Percentiles rank a stretch among this genome's conserved stretches.
Conservation (phyloP, 768 basidiomycete genomes). For the Pisolithus albus region DNA sequence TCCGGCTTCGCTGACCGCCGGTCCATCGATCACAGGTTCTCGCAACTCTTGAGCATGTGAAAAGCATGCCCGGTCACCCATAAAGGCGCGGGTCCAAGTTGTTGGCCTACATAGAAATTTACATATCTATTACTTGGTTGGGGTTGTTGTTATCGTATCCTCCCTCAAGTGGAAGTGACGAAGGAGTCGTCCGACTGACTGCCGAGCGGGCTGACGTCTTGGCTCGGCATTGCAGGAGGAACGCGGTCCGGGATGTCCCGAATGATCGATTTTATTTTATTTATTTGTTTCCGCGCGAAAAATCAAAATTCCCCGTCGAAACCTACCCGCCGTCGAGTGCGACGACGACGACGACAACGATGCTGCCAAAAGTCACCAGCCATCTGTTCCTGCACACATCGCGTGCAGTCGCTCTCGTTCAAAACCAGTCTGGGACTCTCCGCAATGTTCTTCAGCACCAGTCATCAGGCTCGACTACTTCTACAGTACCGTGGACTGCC, state of each 20-base stretch:
- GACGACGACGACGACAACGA: conserved; percentile 23
- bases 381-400: conserved; percentile 69
- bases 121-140: too few relatives aligned
- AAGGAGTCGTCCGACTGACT: too few relatives aligned
- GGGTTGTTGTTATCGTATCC: too few relatives aligned
- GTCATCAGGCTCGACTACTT: conserved; percentile 40
- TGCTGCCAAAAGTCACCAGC: conserved; percentile 83
- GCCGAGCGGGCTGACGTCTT: background rate
- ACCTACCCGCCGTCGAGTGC: background rate
- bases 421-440: conserved; percentile 61
- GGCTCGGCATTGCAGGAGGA: background rate
- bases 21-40: too few relatives aligned
- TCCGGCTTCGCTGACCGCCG: too few relatives aligned
- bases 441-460: conserved; percentile 73
- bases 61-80: too few relatives aligned
- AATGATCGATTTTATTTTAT: background rate
- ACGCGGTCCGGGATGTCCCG: background rate
- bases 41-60: too few relatives aligned
- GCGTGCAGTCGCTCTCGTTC: conserved; percentile 69
- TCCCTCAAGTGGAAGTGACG: too few relatives aligned
- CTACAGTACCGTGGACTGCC: conserved; percentile 33
- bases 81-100: too few relatives aligned
- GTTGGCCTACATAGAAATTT: too few relatives aligned
- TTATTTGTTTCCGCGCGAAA: background rate
- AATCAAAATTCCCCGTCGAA: background rate